These are phyloP conservation scores for Taphrina pruni DNA, from an alignment of 1,139 yeast species.

Conservation along the genomic window DNA sequence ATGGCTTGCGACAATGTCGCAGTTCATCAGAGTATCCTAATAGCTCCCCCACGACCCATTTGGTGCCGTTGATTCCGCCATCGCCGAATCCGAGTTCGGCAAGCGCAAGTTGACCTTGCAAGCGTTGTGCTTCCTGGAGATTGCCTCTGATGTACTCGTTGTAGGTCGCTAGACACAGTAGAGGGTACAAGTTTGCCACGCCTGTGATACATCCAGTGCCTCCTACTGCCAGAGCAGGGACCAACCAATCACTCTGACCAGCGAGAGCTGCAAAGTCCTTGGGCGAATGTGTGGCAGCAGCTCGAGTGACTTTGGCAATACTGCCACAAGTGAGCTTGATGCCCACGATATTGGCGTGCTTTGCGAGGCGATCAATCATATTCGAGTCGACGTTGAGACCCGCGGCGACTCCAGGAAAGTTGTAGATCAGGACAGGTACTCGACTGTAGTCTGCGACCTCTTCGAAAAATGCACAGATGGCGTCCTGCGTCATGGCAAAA, in stretches of 20 bases:
- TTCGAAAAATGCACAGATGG: constrained; percentile 56
- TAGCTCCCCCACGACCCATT: constrained; percentile 1
- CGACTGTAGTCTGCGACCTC: constrained; percentile 56
- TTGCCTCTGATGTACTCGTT: constrained; percentile 43
- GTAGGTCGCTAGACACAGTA: constrained; percentile 43
- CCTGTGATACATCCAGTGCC: constrained; percentile 57
- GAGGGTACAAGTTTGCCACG: constrained; percentile 52
- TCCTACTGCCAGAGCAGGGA: constrained; percentile 56
- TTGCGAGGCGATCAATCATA: constrained; percentile 49
- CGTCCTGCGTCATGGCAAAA: constrained; percentile 55
- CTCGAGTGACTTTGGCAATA: constrained; percentile 53
- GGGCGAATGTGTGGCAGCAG: constrained; percentile 50
- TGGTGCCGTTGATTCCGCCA: not conserved
- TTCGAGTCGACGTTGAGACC: constrained; percentile 52
- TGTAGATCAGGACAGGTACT: constrained; percentile 59
- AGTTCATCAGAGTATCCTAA: not conserved
- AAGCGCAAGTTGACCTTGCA: constrained; percentile 43
- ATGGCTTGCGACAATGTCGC: constrained; percentile 1
- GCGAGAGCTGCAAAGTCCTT: constrained; percentile 53
- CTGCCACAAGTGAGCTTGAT: constrained; percentile 59
- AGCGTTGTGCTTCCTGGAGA: constrained; percentile 42
- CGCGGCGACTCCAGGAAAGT: constrained; percentile 60
- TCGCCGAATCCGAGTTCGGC: constrained; percentile 35
- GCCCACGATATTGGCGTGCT: constrained; percentile 59
- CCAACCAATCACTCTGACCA: constrained; percentile 57